These are phyloP conservation scores for Pseudogymnoascus sp. DNA, from an alignment of 2,329 filamentous ascomycete species.

Conservation along the genomic window DNA sequence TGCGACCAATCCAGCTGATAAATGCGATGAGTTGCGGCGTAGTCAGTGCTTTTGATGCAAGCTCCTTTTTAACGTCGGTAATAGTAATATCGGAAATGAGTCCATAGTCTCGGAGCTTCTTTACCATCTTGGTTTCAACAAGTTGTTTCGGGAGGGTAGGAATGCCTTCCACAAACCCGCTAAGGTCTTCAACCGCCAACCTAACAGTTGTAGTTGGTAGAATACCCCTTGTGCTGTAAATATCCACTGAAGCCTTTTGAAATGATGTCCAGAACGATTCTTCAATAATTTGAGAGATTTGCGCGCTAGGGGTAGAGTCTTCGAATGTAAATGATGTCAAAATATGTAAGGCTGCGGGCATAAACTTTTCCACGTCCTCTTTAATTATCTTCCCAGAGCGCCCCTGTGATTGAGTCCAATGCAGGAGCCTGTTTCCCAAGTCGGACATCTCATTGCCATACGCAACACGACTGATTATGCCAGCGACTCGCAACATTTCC, in stretches of 20 bases:
- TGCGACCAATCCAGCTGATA: slow-evolving; percentile 72
- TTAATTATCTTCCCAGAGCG: slow-evolving; percentile 47
- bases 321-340: slow-evolving; percentile 81
- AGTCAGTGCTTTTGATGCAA: slow-evolving; percentile 73
- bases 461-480: slow-evolving; percentile 80
- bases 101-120: slow-evolving; percentile 73
- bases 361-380: slow-evolving; percentile 56
- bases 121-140: slow-evolving; percentile 65
- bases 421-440: slow-evolving; percentile 54
- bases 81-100: slow-evolving; percentile 83
- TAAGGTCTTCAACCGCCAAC: slow-evolving; percentile 57
- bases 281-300: slow-evolving; percentile 80
- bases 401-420: slow-evolving; percentile 33
- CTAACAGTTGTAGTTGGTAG: slow-evolving; percentile 78
- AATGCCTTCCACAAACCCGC: slow-evolving; percentile 76
- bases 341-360: slow-evolving; percentile 74
- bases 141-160: slow-evolving; percentile 76
- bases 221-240: slow-evolving; percentile 82
- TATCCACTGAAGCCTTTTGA: slow-evolving; percentile 71
- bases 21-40: slow-evolving; percentile 75
- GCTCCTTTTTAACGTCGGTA: slow-evolving; percentile 73
- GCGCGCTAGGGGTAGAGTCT: slow-evolving; percentile 80
- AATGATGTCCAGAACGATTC: slow-evolving; percentile 95
- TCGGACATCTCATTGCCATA: slow-evolving; percentile 82
- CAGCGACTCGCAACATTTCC: slow-evolving; percentile 83